A percentile compares a stretch with the other conserved stretches of the same genome.
Conservation (phyloP, 2,329 filamentous ascomycete genomes). For the Diaporthe ilicicola region DNA sequence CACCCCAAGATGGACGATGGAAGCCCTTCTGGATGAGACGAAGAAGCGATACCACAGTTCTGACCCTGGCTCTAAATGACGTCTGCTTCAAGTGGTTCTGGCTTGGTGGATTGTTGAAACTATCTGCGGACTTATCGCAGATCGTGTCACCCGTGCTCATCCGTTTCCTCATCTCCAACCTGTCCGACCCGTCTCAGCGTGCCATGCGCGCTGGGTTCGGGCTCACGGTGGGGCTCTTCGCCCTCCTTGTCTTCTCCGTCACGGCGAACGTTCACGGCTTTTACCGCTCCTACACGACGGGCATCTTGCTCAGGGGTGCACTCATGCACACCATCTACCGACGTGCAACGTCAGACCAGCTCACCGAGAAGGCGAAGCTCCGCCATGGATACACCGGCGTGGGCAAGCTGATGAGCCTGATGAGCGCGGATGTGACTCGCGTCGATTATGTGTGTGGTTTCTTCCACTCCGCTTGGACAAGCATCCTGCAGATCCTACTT, state of each 20-base stretch:
- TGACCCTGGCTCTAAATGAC: constrained; percentile 42
- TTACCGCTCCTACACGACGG: constrained; percentile 37
- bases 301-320: constrained; percentile 36
- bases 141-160: constrained; percentile 40
- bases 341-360: constrained; percentile 36
- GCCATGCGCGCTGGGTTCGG: constrained; percentile 37
- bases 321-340: constrained; percentile 37
- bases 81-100: constrained; percentile 44
- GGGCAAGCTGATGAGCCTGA: constrained; percentile 43
- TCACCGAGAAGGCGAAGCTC: constrained; percentile 35
- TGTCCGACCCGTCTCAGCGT: constrained; percentile 37
- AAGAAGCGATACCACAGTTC: constrained; percentile 38
- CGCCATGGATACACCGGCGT: constrained; percentile 35
- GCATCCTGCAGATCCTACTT: constrained; percentile 42
- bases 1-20: constrained; percentile 13
- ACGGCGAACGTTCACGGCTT: constrained; percentile 41
- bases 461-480: constrained; percentile 44
- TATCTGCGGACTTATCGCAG: constrained; percentile 39
- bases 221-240: constrained; percentile 38
- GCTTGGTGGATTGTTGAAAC: constrained; percentile 40
- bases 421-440: constrained; percentile 44
- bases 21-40: constrained; percentile 40
- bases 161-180: constrained; percentile 37
- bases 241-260: constrained; percentile 38
- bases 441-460: constrained; percentile 44